These are phyloP conservation scores for Elaphomyces granulatus DNA, from an alignment of 495 filamentous ascomycete species.

Conservation along the genomic window DNA sequence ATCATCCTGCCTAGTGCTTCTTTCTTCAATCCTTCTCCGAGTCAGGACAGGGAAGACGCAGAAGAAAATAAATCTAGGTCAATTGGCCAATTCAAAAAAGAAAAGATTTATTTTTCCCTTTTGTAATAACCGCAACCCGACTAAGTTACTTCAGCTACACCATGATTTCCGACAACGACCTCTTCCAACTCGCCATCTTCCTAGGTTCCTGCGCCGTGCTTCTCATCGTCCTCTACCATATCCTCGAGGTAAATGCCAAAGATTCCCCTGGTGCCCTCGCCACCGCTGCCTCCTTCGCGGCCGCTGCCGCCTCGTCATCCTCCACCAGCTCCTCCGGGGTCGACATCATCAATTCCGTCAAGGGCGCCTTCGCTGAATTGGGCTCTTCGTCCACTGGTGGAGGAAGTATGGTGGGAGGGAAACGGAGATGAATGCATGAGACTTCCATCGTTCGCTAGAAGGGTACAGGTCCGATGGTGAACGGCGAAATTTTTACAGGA, in stretches of 20 bases:
- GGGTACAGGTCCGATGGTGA: too few relatives aligned
- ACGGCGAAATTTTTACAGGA: too few relatives aligned
- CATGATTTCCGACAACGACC: constrained; percentile 78
- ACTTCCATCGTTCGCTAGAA: too few relatives aligned
- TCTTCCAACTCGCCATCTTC: constrained; percentile 80
- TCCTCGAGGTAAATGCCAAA: constrained; percentile 83
- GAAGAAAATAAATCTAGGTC: too few relatives aligned
- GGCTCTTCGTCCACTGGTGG: not conserved
- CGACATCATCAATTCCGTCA: not conserved
- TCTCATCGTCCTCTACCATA: constrained; percentile 90
- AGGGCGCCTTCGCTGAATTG: too few relatives aligned
- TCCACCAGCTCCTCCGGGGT: not conserved
- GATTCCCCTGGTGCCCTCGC: constrained; percentile 17
- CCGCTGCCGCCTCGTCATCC: constrained; percentile 12
- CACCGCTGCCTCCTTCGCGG: constrained; percentile 6
- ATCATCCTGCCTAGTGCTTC: too few relatives aligned
- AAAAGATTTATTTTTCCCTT: too few relatives aligned
- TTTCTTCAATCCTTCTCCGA: too few relatives aligned
- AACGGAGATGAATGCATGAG: not conserved
- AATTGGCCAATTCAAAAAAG: too few relatives aligned
- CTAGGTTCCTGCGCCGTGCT: constrained; percentile 86
- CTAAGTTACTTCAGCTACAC: too few relatives aligned
- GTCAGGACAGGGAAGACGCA: too few relatives aligned
- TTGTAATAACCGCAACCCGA: too few relatives aligned
- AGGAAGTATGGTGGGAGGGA: not conserved